Conservation (phyloP, 441 rosid genomes). For the Eruca vesicaria region DNA sequence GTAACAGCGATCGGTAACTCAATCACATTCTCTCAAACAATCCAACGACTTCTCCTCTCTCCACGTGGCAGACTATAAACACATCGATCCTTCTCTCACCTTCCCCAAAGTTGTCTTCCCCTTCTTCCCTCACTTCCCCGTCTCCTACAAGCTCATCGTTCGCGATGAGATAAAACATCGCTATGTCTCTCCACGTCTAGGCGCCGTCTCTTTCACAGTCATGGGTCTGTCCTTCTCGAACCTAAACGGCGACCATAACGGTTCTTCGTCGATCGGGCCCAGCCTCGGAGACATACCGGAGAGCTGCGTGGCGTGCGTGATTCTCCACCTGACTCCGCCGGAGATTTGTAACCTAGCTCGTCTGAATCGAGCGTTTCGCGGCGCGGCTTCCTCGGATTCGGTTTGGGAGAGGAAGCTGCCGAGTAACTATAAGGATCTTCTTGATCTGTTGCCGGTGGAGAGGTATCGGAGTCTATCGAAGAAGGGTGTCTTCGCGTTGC, state of each 20-base stretch:
- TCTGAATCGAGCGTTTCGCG: constrained; percentile 55
- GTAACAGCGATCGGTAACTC: not conserved
- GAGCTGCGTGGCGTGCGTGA: constrained; percentile 69
- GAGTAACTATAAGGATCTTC: constrained; percentile 47
- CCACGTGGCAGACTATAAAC: constrained; percentile 1
- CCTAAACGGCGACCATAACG: constrained; percentile 54
- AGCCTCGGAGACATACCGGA: constrained; percentile 75
- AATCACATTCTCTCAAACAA: not conserved
- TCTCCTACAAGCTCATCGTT: not conserved
- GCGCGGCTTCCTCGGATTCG: constrained; percentile 62
- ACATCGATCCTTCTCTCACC: not conserved
- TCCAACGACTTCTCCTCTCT: not conserved
- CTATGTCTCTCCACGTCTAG: not conserved
- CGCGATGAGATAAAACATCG: not conserved
- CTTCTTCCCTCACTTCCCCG: not conserved
- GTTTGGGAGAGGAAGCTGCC: constrained; percentile 65
- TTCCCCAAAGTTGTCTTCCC: not conserved
- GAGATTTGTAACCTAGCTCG: constrained; percentile 72
- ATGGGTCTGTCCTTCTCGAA: constrained; percentile 87
- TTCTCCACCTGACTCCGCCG: constrained; percentile 55
- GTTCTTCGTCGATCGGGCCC: constrained; percentile 43
- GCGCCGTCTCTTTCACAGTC: not conserved
- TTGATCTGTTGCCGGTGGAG: constrained; percentile 52
- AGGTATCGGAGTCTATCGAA: constrained; percentile 48
- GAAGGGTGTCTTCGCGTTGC: constrained; percentile 56